These are phyloP conservation scores for Iberis pinnata DNA, from an alignment of 345 rosid species.

Conservation along the genomic window DNA sequence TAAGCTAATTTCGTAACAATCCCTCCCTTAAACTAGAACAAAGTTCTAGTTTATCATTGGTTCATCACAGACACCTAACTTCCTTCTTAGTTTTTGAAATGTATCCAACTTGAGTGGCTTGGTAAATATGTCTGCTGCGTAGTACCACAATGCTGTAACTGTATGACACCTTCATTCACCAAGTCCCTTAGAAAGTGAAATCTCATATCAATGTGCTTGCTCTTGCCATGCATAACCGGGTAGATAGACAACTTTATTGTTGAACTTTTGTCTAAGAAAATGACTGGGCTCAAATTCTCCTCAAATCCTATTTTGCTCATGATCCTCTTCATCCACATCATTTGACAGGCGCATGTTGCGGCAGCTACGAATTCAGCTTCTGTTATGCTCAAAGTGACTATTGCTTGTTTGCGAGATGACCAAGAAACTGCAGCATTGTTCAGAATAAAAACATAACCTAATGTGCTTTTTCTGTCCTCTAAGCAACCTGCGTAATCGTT, in stretches of 20 bases:
- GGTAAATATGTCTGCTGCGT: no score
- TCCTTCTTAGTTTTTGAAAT: no score
- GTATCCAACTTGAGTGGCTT: no score
- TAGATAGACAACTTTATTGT: background rate
- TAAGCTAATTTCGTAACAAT: no score
- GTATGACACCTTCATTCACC: no score
- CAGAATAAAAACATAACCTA: background rate
- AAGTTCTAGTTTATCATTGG: no score
- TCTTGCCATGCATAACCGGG: background rate
- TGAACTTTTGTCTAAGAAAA: background rate
- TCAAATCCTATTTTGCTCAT: background rate
- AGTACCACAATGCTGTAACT: no score
- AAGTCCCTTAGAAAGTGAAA: background rate
- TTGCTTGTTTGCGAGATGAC: background rate
- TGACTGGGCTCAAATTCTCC: background rate
- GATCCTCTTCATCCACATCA: background rate
- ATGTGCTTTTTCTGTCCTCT: background rate
- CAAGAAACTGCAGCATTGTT: background rate
- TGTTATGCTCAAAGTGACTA: background rate
- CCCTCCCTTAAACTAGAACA: no score
- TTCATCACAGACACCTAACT: no score
- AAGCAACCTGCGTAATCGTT: background rate
- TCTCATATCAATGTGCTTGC: constrained; percentile 10
- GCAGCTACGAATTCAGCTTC: background rate
- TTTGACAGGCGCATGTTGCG: background rate